Base-by-base conservation (phyloP, 768 basidiomycete species). In the Psilocybe subaeruginosa region DNA sequence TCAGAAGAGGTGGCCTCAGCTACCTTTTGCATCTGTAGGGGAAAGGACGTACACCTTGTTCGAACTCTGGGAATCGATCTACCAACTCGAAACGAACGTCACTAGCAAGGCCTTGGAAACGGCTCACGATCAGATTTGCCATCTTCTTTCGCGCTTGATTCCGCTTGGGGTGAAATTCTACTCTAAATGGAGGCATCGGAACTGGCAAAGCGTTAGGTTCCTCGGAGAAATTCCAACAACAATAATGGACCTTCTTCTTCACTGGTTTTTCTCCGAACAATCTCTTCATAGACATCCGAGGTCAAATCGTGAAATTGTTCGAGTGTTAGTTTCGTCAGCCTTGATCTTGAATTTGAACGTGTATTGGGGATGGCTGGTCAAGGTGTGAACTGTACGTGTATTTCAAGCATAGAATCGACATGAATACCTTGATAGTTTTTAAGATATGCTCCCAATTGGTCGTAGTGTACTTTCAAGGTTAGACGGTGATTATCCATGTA, bases 211-310 rank as follows among this genome's bases (percentile, higher is more conserved):
- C 8, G n/a, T 53, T 31, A 53, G 33, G 33, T 14, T 12, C 3
- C 9, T 8, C 31, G 33, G 19, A 2, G n/a, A 53, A 17, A 35
- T n/a, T 37, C 16, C 51, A 33, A 31, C n/a, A n/a, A 53, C 31
- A 35, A 8, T 4, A 12, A 53, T 2, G 1, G 19, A 53, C 51
- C 33, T 37, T 35, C 33, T 37, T 35, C 35, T 43, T 43, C 41
- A 39, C 14, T 39, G 14, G 8, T 39, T 23, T 41, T 53, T 35
- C 58, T 51, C n/a, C 51, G 50, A 14, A 59, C 30, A 8, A 59
- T 19, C 30, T 59, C 58, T 43, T 59, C 58, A 39, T 59, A 54
- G n/a, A 51, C 51, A n/a, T 59, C 58, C 33, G 35, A 37, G n/a
- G 58, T 51, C 8, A 59, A 37, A 9, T 59, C 49, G 29, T 59